Evolutionary conservation across 2,329 filamentous ascomycete genomes (phyloP).

Genomic region (Fusarium penzigii): DNA sequence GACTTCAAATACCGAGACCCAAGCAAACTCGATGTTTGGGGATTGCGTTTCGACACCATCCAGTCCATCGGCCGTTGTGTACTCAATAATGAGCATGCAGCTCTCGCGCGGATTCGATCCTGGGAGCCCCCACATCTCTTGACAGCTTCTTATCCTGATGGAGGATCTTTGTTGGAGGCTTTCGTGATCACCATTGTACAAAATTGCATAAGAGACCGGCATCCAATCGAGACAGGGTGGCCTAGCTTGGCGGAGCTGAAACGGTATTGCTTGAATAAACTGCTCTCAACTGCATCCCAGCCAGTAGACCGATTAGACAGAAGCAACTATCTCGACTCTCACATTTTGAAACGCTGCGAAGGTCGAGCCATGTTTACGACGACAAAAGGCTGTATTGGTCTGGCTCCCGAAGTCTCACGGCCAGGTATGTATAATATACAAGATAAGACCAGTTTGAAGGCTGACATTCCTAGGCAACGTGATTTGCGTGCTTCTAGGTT

Average conservation of each 20-base stretch:
- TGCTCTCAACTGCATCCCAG: background rate
- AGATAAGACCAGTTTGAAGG: background rate
- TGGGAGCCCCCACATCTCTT: conserved; percentile 2
- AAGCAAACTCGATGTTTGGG: background rate
- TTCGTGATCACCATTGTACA: conserved; percentile 2
- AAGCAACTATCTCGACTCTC: background rate
- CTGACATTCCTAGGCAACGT: conserved; percentile 3
- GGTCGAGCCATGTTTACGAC: background rate
- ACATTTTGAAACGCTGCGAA: background rate
- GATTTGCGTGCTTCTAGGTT: conserved; percentile 4
- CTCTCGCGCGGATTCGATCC: conserved; percentile 1
- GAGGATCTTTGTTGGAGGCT: conserved; percentile 3
- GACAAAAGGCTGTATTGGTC: background rate
- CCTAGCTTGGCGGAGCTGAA: conserved; percentile 2
- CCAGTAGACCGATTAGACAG: background rate
- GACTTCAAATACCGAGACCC: background rate
- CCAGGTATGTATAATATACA: background rate
- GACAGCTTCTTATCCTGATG: background rate
- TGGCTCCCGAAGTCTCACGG: background rate
- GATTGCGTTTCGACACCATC: conserved; percentile 1
- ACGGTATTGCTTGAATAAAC: background rate
- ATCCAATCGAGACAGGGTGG: conserved; percentile 1
- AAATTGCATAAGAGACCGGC: background rate
- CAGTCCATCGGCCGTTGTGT: background rate
- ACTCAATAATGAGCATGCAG: background rate